phyloP scores from a whole-genome alignment of 805 yeast species.

The Candida anglica region DNA sequence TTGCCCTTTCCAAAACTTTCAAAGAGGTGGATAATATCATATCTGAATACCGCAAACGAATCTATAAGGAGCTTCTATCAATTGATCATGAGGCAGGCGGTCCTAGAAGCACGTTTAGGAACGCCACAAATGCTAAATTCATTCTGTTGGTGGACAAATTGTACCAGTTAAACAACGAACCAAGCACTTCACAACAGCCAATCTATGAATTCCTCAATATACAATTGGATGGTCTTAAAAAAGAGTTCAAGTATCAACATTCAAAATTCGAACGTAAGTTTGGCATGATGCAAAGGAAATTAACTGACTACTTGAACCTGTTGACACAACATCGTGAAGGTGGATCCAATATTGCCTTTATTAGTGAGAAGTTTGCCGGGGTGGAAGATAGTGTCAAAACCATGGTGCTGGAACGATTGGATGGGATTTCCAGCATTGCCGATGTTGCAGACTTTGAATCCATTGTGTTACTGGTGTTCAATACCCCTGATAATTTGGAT shows the following conservation, averaged over 20 bases:
- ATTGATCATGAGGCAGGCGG: conserved; percentile 30
- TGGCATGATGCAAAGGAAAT: conserved; percentile 31
- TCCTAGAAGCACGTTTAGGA: conserved; percentile 4
- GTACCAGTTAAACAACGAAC: conserved; percentile 25
- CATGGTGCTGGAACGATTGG: conserved; percentile 20
- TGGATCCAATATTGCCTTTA: conserved; percentile 35
- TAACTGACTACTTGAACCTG: conserved; percentile 31
- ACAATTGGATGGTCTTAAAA: conserved; percentile 26
- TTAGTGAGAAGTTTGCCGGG: conserved; percentile 34
- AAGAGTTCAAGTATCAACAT: conserved; percentile 32
- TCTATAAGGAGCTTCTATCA: conserved; percentile 33
- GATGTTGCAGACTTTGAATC: too few relatives aligned
- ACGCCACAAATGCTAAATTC: conserved; percentile 24
- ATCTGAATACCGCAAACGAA: conserved; percentile 29
- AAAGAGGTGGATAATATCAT: conserved; percentile 30
- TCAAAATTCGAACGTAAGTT: conserved; percentile 34
- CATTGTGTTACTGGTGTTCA: conserved; percentile 29
- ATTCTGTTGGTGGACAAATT: conserved; percentile 36
- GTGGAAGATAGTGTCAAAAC: conserved; percentile 25
- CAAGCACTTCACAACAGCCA: conserved; percentile 11
- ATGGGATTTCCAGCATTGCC: too few relatives aligned
- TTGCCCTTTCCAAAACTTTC: conserved; percentile 26
- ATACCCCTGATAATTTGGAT: conserved; percentile 36
- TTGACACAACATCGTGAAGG: conserved; percentile 24
- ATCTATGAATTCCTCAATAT: conserved; percentile 31